These are phyloP conservation scores for Xylariaceae sp. DNA, from an alignment of 2,329 filamentous ascomycete genomes.

Conservation along the genomic window DNA sequence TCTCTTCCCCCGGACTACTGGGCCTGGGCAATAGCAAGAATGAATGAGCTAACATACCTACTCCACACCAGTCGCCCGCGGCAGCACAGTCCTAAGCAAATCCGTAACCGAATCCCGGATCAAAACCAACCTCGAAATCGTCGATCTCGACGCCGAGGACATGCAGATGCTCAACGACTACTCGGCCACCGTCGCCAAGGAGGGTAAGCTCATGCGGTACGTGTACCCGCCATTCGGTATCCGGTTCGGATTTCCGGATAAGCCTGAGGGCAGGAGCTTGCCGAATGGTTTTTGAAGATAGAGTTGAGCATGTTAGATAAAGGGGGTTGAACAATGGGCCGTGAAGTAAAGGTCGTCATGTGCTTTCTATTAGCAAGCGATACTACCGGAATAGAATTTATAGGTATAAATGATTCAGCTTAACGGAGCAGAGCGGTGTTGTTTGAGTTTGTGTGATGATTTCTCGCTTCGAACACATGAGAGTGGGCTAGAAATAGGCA, in stretches of 20 bases:
- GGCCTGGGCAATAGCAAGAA: background rate
- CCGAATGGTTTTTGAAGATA: slow-evolving; percentile 24
- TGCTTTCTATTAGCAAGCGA: no score
- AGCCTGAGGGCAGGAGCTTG: slow-evolving; percentile 35
- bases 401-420: no score
- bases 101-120: slow-evolving; percentile 64
- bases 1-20: background rate
- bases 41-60: background rate
- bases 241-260: slow-evolving; percentile 69
- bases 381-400: no score
- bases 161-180: slow-evolving; percentile 51
- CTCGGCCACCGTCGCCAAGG: slow-evolving; percentile 44
- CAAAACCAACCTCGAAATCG: slow-evolving; percentile 61
- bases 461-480: no score
- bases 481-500: no score
- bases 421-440: no score
- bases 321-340: background rate
- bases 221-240: slow-evolving; percentile 65
- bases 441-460: no score
- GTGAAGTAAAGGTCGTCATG: no score
- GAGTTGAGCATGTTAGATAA: background rate
- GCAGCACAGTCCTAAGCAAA: slow-evolving; percentile 67
- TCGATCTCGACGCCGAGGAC: slow-evolving; percentile 60
- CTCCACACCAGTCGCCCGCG: slow-evolving; percentile 52
- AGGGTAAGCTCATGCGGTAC: slow-evolving; percentile 52